These are phyloP conservation scores for Amaranthus cruentus DNA, from an alignment of 148 eudicot genomes.

Conservation along the genomic window DNA sequence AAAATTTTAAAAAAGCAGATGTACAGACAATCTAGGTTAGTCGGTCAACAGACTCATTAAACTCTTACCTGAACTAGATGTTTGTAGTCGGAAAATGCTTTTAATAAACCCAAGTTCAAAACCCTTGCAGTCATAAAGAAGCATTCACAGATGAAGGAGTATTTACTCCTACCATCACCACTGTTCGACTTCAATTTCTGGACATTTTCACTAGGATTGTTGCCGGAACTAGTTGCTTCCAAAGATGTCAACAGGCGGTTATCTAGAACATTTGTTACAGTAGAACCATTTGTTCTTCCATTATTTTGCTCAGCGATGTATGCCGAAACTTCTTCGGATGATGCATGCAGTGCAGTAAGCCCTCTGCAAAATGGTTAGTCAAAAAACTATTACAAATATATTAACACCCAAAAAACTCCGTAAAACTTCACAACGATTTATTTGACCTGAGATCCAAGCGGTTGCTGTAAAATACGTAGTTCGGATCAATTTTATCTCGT, in stretches of 20 bases:
- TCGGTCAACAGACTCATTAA: neutral
- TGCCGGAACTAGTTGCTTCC: constrained; percentile 60
- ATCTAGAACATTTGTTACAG: constrained; percentile 30
- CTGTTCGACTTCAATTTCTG: constrained; percentile 34
- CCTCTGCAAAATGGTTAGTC: constrained; percentile 39
- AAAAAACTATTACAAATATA: neutral
- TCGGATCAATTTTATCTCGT: constrained; percentile 78
- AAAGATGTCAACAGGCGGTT: constrained; percentile 50
- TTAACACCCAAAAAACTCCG: neutral
- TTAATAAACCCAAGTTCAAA: constrained; percentile 81
- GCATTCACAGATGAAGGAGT: constrained; percentile 87
- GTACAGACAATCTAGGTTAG: neutral
- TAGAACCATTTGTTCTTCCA: constrained; percentile 30
- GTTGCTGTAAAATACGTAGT: constrained; percentile 61
- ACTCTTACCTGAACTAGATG: constrained; percentile 85
- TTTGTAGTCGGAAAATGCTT: constrained; percentile 93
- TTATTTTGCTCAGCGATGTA: constrained; percentile 42
- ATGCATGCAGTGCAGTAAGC: constrained; percentile 92
- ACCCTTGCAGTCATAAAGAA: constrained; percentile 99
- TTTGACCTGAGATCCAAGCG: constrained; percentile 78
- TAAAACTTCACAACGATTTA: constrained; percentile 1
- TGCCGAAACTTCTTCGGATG: constrained; percentile 86
- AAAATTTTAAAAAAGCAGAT: neutral
- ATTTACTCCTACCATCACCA: constrained; percentile 48
- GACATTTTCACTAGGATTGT: constrained; percentile 31